phyloP scores from a whole-genome alignment of 1,284 basidiomycete species.

The Leccinum discolor region DNA sequence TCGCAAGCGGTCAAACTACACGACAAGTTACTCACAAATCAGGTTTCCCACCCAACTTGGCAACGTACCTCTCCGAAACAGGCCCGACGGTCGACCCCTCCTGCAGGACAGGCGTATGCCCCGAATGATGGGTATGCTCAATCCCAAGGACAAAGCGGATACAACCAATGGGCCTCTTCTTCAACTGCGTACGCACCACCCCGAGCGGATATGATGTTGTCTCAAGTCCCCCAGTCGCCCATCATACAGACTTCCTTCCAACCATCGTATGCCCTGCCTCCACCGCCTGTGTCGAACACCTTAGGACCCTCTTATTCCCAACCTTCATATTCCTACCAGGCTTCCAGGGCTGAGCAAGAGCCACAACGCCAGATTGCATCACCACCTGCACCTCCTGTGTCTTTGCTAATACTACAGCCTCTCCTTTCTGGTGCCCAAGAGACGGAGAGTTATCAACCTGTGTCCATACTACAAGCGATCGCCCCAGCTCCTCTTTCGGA shows the following conservation, averaged over 20 bases:
- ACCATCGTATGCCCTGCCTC: constrained; percentile 7
- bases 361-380: too few relatives aligned
- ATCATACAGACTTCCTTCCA: constrained; percentile 17
- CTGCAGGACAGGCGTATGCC: constrained; percentile 9
- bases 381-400: too few relatives aligned
- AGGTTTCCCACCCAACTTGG: constrained; percentile 74
- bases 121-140: constrained; percentile 26
- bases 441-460: too few relatives aligned
- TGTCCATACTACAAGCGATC: constrained; percentile 18
- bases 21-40: constrained; percentile 85
- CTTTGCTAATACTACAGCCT: too few relatives aligned
- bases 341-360: too few relatives aligned
- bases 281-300: too few relatives aligned
- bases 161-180: constrained; percentile 32
- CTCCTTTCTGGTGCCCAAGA: too few relatives aligned
- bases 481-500: constrained; percentile 6
- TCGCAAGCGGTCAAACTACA: constrained; percentile 80
- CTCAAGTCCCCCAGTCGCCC: constrained; percentile 19
- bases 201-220: not conserved
- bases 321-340: too few relatives aligned
- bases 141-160: constrained; percentile 9
- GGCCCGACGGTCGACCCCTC: constrained; percentile 11
- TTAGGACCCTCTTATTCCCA: too few relatives aligned
- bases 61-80: constrained; percentile 32
- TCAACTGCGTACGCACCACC: constrained; percentile 20